Evolutionary conservation across 768 basidiomycete genomes (phyloP).

Genomic region (Crucibulum laeve): DNA sequence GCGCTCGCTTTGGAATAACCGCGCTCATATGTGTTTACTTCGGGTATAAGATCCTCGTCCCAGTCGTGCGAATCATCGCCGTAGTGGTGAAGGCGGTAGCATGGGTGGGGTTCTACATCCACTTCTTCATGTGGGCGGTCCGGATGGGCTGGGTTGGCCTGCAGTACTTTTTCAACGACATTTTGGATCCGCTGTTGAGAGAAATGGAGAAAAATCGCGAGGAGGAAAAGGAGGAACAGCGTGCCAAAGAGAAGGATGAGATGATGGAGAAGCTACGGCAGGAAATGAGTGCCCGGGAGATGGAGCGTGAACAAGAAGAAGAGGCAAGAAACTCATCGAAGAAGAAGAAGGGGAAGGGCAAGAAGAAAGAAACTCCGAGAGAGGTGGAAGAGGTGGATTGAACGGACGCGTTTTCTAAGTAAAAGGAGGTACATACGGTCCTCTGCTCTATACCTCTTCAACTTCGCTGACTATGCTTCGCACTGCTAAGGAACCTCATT

Average conservation of each 20-base stretch:
- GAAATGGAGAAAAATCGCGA: slow-evolving; percentile 9
- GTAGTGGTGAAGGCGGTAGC: slow-evolving; percentile 25
- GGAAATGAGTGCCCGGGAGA: too few species aligned
- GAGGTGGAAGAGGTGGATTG: not conserved
- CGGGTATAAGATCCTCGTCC: slow-evolving; percentile 19
- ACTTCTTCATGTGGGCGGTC: slow-evolving; percentile 25
- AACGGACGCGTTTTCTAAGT: not conserved
- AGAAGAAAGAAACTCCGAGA: not conserved
- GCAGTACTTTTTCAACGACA: slow-evolving; percentile 5
- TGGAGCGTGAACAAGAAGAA: not conserved
- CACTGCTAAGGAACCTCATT: too few species aligned
- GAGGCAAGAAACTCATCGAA: not conserved
- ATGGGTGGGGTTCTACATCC: slow-evolving; percentile 29
- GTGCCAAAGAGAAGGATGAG: not conserved
- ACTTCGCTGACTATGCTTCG: too few species aligned
- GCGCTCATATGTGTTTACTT: slow-evolving; percentile 18
- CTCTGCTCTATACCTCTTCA: too few species aligned
- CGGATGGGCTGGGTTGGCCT: slow-evolving; percentile 16
- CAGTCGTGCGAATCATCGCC: slow-evolving; percentile 16
- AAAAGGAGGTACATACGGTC: too few species aligned
- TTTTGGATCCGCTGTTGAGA: slow-evolving; percentile 9
- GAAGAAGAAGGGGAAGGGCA: not conserved
- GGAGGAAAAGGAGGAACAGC: not conserved
- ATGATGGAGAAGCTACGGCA: not conserved
- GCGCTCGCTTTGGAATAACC: slow-evolving; percentile 16